Percentiles rank a stretch among this genome's conserved stretches.
Evolutionary conservation across 257 asterid genomes (phyloP).

Genomic region (Penstemon eatonii): DNA sequence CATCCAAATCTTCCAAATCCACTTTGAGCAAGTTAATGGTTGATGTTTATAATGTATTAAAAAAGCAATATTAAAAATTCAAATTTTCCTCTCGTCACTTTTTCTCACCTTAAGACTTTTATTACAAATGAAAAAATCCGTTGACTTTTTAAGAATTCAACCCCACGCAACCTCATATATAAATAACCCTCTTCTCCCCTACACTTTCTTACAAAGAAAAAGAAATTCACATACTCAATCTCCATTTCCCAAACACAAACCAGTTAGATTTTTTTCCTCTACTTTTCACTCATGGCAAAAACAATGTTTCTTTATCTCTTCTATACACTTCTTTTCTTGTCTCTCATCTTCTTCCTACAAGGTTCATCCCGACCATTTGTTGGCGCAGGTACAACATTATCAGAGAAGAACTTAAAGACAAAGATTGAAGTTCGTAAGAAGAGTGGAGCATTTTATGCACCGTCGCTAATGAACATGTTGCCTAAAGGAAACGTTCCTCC

Average conservation of each 20-base stretch:
- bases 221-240: not conserved
- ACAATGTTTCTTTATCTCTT: slow-evolving; percentile 1
- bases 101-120: no score
- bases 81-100: no score
- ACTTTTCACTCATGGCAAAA: slow-evolving; percentile 20
- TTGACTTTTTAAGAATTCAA: slow-evolving; percentile 10
- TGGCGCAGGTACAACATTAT: not conserved
- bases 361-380: slow-evolving; percentile 21
- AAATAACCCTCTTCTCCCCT: not conserved
- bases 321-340: slow-evolving; percentile 11
- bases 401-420: not conserved
- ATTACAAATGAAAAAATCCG: not conserved
- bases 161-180: not conserved
- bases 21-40: no score
- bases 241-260: slow-evolving; percentile 19
- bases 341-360: slow-evolving; percentile 2
- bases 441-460: slow-evolving; percentile 11
- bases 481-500: slow-evolving; percentile 37
- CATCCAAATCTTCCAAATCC: no score
- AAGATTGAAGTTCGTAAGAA: not conserved
- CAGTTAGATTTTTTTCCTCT: not conserved
- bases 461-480: slow-evolving; percentile 37
- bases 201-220: slow-evolving; percentile 12
- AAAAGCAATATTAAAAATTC: no score
- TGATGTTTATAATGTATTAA: no score